Evolutionary conservation across 345 rosid species (phyloP).

Genomic region (Xanthoceras sorbifolium): DNA sequence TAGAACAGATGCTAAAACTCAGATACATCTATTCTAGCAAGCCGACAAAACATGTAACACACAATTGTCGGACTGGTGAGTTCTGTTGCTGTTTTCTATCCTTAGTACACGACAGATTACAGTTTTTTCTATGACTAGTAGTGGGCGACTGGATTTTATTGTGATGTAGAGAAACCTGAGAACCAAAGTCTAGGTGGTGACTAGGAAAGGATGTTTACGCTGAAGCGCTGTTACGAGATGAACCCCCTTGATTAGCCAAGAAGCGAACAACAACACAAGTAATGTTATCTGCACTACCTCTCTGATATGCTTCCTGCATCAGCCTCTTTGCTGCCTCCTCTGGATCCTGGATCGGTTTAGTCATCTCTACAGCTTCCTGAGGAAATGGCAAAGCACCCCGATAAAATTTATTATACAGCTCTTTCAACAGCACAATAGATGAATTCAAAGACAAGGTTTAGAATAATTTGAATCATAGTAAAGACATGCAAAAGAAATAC

Average conservation of each 20-base stretch:
- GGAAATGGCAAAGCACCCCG: background rate
- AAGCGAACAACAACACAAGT: slow-evolving; percentile 95
- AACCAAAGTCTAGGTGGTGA: background rate
- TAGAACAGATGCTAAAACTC: slow-evolving; percentile 26
- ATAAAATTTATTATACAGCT: background rate
- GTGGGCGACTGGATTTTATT: slow-evolving; percentile 20
- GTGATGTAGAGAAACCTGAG: slow-evolving; percentile 1
- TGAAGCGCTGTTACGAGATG: slow-evolving; percentile 32
- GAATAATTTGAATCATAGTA: background rate
- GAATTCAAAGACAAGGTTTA: background rate
- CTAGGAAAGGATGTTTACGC: slow-evolving; percentile 19
- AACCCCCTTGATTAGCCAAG: slow-evolving; percentile 51
- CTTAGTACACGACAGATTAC: slow-evolving; percentile 12
- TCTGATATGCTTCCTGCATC: slow-evolving; percentile 89
- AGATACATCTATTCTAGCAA: slow-evolving; percentile 30
- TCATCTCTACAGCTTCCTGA: slow-evolving; percentile 95
- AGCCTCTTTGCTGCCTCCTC: slow-evolving; percentile 88
- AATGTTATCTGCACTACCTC: slow-evolving; percentile 98
- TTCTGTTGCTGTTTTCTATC: slow-evolving; percentile 16
- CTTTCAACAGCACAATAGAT: background rate
- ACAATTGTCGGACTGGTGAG: slow-evolving; percentile 13
- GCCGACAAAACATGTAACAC: slow-evolving; percentile 17
- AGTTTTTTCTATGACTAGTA: slow-evolving; percentile 24
- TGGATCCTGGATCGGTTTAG: slow-evolving; percentile 71
- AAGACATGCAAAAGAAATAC: background rate